Percentiles rank a stretch among this genome's conserved stretches.
These are phyloP conservation scores for Peronospora farinosa DNA, from an alignment of 352 stramenopile genomes.

Conservation along the genomic window DNA sequence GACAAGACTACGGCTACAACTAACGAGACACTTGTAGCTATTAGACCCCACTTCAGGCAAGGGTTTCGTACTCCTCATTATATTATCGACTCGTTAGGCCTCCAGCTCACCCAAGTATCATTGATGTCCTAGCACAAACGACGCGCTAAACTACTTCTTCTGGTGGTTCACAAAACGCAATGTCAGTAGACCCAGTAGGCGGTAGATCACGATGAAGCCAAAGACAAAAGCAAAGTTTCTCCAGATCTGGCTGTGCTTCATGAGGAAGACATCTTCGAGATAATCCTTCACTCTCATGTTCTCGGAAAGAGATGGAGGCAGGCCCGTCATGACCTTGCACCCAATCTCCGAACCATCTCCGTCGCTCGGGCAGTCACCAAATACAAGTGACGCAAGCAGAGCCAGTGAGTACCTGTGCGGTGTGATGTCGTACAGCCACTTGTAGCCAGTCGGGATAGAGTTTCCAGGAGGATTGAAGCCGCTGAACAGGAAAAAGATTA, in stretches of 20 bases:
- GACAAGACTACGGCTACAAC: too few species aligned
- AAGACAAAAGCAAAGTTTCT: conserved; percentile 11
- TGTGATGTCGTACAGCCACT: neutral
- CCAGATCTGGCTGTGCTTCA: conserved; percentile 17
- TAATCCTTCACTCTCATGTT: conserved; percentile 24
- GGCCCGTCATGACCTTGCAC: conserved; percentile 21
- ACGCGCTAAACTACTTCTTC: too few species aligned
- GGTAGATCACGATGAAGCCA: conserved; percentile 18
- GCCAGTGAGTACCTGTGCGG: too few species aligned
- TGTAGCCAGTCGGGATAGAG: neutral
- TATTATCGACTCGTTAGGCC: too few species aligned
- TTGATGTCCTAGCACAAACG: too few species aligned
- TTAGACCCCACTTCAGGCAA: too few species aligned
- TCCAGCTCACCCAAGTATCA: too few species aligned
- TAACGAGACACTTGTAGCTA: too few species aligned
- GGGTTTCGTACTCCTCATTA: too few species aligned
- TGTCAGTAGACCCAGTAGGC: conserved; percentile 3
- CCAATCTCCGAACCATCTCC: conserved; percentile 14
- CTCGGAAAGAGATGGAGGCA: conserved; percentile 16
- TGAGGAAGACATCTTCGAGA: conserved; percentile 21
- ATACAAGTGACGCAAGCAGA: neutral
- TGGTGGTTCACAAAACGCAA: too few species aligned
- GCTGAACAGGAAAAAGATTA: conserved; percentile 48
- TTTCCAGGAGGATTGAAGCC: conserved; percentile 47
- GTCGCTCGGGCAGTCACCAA: conserved; percentile 2